Evolutionary conservation across 2,329 filamentous ascomycete species (phyloP).

Genomic region (Epichloe coenophiala): DNA sequence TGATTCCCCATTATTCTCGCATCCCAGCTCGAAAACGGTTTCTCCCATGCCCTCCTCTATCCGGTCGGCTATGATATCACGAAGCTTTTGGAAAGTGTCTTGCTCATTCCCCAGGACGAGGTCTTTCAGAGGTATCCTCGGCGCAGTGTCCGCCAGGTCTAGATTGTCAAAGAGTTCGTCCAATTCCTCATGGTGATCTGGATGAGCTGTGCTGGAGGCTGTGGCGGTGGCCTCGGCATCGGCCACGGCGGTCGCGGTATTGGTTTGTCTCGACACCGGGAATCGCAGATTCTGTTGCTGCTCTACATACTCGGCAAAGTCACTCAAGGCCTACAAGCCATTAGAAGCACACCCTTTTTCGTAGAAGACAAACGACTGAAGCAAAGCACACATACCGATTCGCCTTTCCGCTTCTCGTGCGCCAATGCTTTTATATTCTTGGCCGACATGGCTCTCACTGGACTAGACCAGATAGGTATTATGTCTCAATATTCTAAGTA

Average conservation of each 20-base stretch:
- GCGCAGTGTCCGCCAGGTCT: constrained; percentile 59
- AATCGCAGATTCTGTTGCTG: constrained; percentile 72
- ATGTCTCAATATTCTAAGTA: constrained; percentile 13
- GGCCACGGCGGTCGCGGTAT: not conserved
- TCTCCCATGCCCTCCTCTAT: constrained; percentile 79
- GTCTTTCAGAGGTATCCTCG: constrained; percentile 57
- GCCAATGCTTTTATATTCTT: constrained; percentile 48
- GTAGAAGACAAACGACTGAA: not conserved
- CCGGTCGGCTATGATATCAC: constrained; percentile 51
- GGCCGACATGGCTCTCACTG: constrained; percentile 34
- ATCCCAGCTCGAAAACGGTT: constrained; percentile 79
- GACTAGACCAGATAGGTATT: constrained; percentile 9
- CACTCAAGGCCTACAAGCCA: constrained; percentile 54
- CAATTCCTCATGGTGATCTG: constrained; percentile 62
- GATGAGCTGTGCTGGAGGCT: constrained; percentile 5
- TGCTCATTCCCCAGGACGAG: constrained; percentile 55
- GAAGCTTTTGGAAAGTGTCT: constrained; percentile 48
- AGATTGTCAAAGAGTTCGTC: constrained; percentile 87
- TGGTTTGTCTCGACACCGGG: constrained; percentile 23
- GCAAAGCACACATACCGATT: constrained; percentile 48
- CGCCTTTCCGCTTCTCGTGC: constrained; percentile 74
- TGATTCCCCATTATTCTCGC: constrained; percentile 77
- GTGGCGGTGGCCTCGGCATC: constrained; percentile 11
- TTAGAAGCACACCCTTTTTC: not conserved
- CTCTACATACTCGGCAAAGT: constrained; percentile 96